Conservation (phyloP, 108 stramenopile species). For the Conticribra weissflogii region DNA sequence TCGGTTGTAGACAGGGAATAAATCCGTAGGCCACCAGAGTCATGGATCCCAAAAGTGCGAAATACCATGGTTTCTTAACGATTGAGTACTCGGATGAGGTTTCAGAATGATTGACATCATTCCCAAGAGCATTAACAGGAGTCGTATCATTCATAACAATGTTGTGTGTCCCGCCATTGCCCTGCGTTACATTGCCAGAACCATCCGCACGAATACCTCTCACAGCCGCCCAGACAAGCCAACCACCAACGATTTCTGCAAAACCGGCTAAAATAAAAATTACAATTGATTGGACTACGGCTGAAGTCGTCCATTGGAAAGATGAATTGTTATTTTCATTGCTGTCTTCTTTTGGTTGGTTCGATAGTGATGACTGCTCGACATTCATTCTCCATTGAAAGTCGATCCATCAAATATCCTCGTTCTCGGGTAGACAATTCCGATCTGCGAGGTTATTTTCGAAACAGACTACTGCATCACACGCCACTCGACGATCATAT, state of each 20-base stretch:
- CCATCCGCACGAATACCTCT: constrained; percentile 20
- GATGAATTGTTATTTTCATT: constrained; percentile 11
- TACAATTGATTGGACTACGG: constrained; percentile 57
- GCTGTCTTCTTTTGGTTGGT: constrained; percentile 3
- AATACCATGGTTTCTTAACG: constrained; percentile 72
- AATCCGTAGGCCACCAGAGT: constrained; percentile 74
- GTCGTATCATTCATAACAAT: not conserved
- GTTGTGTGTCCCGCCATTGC: too few species aligned
- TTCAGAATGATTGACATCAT: not conserved
- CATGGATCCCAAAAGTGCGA: constrained; percentile 64
- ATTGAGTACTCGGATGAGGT: not conserved
- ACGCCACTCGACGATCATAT: too few species aligned
- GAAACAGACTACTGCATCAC: too few species aligned
- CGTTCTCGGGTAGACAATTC: too few species aligned
- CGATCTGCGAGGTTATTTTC: too few species aligned
- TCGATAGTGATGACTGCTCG: constrained; percentile 1
- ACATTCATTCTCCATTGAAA: not conserved
- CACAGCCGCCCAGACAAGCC: constrained; percentile 74
- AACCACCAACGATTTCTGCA: constrained; percentile 80
- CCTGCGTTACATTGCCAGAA: not conserved
- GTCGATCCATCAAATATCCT: not conserved
- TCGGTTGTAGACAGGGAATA: constrained; percentile 77
- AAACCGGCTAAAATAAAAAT: constrained; percentile 70
- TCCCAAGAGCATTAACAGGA: not conserved
- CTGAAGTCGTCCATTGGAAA: constrained; percentile 65